phyloP scores from a whole-genome alignment of 2,329 filamentous ascomycete genomes.

The Aspergillus sp. region DNA sequence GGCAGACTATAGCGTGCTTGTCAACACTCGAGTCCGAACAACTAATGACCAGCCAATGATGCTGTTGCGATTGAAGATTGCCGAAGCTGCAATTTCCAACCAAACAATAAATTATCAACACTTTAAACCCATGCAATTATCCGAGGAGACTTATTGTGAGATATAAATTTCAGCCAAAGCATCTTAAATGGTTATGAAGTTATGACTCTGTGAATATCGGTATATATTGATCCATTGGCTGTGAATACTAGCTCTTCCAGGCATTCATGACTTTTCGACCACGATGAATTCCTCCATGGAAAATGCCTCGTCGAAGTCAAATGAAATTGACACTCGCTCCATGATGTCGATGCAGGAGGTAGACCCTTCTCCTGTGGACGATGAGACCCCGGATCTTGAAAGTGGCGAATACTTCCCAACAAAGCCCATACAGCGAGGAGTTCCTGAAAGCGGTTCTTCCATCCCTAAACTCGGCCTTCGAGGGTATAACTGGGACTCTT shows the following conservation, averaged over 20 bases:
- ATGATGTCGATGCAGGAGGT: constrained; percentile 68
- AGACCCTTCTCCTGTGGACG: constrained; percentile 75
- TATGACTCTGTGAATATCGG: too few species aligned
- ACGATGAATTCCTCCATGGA: constrained; percentile 13
- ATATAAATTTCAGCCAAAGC: too few species aligned
- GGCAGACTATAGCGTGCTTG: too few species aligned
- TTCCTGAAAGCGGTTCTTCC: constrained; percentile 13
- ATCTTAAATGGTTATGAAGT: too few species aligned
- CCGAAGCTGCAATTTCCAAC: too few species aligned
- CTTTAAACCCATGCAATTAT: too few species aligned
- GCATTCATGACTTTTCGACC: not conserved
- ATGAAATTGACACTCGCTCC: constrained; percentile 39
- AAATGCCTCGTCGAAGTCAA: constrained; percentile 12
- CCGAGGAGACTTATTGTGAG: too few species aligned
- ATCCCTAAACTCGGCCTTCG: constrained; percentile 51
- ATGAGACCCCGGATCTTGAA: constrained; percentile 43
- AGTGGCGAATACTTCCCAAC: constrained; percentile 45
- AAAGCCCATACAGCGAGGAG: constrained; percentile 6
- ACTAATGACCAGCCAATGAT: too few species aligned
- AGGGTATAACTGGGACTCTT: constrained; percentile 68
- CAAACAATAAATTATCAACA: too few species aligned
- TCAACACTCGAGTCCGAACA: too few species aligned
- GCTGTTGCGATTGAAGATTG: too few species aligned
- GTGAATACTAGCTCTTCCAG: constrained; percentile 1
- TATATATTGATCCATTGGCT: too few species aligned